Evolutionary conservation across 192 early-diverging fungal genomes (phyloP), one percentile per base, ranked within the genome.

Genomic region (Rhizophagus clarus): DNA sequence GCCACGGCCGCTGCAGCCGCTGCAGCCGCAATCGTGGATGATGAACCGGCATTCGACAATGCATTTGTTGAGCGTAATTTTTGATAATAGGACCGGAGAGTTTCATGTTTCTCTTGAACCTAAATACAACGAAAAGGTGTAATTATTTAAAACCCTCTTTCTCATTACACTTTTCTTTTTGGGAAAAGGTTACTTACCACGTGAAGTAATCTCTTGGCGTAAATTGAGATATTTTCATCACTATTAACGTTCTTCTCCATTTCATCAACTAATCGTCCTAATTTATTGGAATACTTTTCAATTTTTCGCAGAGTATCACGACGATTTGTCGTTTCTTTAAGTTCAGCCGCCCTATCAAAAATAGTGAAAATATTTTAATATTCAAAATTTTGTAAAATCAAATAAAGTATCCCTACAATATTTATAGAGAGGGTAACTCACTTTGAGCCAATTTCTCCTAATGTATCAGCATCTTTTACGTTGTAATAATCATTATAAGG

Each of bases 401-500:
- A 29, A 32, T 29, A 67, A 67, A 6, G 37, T 12, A 0, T 5
- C 15, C 15, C 7, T 31, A 31, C 26, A n/a, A 20, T 6, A 73
- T 28, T 42, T 15, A 49, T 15, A 29, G 12, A 29, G 3, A 28
- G 9, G 0, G 42, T 42, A 37, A 2, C 32, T 49, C 24, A 79
- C 77, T 79, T 79, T 79, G 51, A 26, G 5, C 77, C 77, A 31
- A 69, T 79, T 32, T 67, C 26, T n/a, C 82, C 81, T 26, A 84
- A 79, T 47, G 77, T 72, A 32, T 87, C 84, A 15, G 86, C 82
- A 71, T 87, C 86, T 31, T 83, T 85, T 2, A 87, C 37, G 63
- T 77, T 85, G 76, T 84, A 79, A 72, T 85, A 85, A 37, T 84
- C 86, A 11, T 81, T 63, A 17, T 85, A 84, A 9, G 83, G 84